These are phyloP conservation scores for Echria macrotheca DNA, from an alignment of 495 filamentous ascomycete genomes.

Conservation along the genomic window DNA sequence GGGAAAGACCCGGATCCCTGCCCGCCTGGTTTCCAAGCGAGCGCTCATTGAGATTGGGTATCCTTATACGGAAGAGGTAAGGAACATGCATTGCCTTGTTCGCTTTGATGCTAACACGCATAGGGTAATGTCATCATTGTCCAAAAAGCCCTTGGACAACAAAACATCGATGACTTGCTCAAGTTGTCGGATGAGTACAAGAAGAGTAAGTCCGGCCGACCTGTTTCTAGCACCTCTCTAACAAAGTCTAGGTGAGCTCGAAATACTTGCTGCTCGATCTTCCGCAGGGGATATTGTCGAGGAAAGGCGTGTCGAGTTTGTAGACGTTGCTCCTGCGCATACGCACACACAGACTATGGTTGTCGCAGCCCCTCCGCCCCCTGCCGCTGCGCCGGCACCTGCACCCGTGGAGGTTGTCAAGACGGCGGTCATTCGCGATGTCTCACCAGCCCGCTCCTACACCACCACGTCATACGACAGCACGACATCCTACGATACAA, in stretches of 20 bases:
- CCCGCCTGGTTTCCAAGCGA: constrained; percentile 64
- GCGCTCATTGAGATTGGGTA: constrained; percentile 81
- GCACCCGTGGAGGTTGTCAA: constrained; percentile 32
- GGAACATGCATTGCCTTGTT: no score
- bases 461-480: constrained; percentile 26
- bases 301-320: constrained; percentile 16
- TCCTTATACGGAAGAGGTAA: constrained; percentile 79
- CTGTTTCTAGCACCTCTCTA: constrained; percentile 6
- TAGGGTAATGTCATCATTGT: constrained; percentile 76
- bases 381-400: constrained; percentile 22
- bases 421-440: constrained; percentile 33
- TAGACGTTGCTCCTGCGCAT: constrained; percentile 13
- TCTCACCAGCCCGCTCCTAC: constrained; percentile 31
- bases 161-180: constrained; percentile 85
- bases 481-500: constrained; percentile 13
- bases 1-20: constrained; percentile 82
- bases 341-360: constrained; percentile 27
- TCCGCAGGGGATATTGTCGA: constrained; percentile 22
- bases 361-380: constrained; percentile 37
- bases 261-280: constrained; percentile 34
- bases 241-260: constrained; percentile 31
- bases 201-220: constrained; percentile 32
- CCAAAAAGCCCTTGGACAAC: constrained; percentile 73
- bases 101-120: constrained; percentile 28
- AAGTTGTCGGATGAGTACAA: constrained; percentile 70